phyloP scores from a whole-genome alignment of 2,329 filamentous ascomycete genomes.

The Venturia pyrina region DNA sequence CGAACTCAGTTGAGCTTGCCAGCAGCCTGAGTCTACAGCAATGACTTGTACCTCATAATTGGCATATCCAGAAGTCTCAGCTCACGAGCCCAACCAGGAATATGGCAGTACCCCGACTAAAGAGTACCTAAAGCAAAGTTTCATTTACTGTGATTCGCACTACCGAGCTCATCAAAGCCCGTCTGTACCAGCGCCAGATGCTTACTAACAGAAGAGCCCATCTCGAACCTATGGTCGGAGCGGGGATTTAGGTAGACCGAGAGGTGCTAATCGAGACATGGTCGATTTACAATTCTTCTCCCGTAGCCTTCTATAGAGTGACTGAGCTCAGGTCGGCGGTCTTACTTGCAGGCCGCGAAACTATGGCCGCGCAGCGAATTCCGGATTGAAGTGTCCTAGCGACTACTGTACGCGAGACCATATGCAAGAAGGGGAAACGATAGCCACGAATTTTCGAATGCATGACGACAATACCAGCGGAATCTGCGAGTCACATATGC shows the following conservation, averaged over 20 bases:
- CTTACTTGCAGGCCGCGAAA: too few species aligned
- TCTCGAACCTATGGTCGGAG: not conserved
- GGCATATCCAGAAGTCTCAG: not conserved
- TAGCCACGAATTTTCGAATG: not conserved
- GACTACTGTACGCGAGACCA: conserved; percentile 1
- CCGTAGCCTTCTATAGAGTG: too few species aligned
- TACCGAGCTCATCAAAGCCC: not conserved
- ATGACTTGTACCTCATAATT: not conserved
- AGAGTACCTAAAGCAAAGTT: not conserved
- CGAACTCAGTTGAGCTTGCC: not conserved
- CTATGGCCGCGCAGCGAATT: too few species aligned
- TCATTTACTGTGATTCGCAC: not conserved
- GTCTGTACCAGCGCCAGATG: not conserved
- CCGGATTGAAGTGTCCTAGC: too few species aligned
- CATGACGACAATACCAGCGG: not conserved
- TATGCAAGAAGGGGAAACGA: not conserved
- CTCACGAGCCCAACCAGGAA: not conserved
- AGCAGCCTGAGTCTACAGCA: not conserved
- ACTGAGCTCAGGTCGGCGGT: too few species aligned
- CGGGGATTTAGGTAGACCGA: not conserved
- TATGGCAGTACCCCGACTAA: not conserved
- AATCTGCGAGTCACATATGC: too few species aligned
- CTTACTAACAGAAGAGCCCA: not conserved
- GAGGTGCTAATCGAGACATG: not conserved
- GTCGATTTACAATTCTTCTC: too few species aligned